Conservation (phyloP, 768 basidiomycete species). For the Trametes elegans region DNA sequence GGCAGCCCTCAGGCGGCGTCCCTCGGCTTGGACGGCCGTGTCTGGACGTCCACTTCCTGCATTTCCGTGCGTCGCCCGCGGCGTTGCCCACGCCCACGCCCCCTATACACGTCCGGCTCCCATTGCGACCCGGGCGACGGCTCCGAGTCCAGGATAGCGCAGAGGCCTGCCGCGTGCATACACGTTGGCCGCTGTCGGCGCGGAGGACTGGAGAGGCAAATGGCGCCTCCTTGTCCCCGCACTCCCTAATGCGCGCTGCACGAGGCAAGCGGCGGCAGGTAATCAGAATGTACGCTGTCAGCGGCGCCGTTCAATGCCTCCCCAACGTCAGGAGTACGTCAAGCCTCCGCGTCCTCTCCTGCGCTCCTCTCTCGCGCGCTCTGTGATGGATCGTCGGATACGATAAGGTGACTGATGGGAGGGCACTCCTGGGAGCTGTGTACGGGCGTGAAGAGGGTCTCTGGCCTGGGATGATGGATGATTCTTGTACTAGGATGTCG, state of each 20-base stretch:
- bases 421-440: constrained; percentile 16
- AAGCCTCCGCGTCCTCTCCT: constrained; percentile 6
- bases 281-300: constrained; percentile 20
- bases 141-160: not conserved
- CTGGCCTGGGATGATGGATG: constrained; percentile 14
- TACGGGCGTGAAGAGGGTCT: constrained; percentile 18
- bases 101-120: not conserved
- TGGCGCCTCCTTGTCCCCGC: constrained; percentile 3
- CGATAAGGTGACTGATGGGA: constrained; percentile 27
- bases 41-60: not conserved
- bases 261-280: constrained; percentile 12
- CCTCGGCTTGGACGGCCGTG: not conserved
- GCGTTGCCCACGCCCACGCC: not conserved
- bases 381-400: constrained; percentile 21
- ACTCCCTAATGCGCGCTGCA: constrained; percentile 1
- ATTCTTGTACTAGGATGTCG: constrained; percentile 14
- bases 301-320: constrained; percentile 14
- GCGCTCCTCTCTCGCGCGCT: constrained; percentile 14
- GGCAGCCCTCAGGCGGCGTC: not conserved
- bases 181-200: constrained; percentile 1
- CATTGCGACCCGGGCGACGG: not conserved
- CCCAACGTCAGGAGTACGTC: constrained; percentile 24
- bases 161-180: too few relatives aligned
- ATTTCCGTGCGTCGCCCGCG: not conserved
- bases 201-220: not conserved